Base-by-base conservation (phyloP, 2,329 filamentous ascomycete genomes). In the Diaporthe sp. region DNA sequence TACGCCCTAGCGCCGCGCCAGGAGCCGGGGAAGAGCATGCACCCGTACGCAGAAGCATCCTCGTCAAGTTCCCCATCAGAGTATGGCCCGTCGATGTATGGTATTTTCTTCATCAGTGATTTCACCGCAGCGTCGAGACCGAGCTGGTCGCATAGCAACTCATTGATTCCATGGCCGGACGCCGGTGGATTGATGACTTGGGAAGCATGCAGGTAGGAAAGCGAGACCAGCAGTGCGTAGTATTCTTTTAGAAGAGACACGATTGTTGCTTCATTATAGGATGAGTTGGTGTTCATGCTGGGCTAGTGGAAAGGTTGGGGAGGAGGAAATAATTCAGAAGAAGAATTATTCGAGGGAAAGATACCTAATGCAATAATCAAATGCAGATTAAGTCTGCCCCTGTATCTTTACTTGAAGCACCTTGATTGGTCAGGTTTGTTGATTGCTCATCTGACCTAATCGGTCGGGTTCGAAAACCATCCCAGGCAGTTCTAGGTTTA, bases 221-320 rank as follows among this genome's bases (percentile, higher is more conserved):
- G 35, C n/a, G 57, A 19, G n/a, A 61, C n/a, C 2, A 61, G 57
- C n/a, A 40, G 57, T n/a, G 35, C 25, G 13, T 61, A 61, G 57
- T 61, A 61, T 61, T 61, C 57, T n/a, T 61, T 61, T 19, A 61
- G n/a, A 15, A 61, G 57, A 42, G 57, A 61, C 17, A 61, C 33
- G 35, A 40, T 28, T 7, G n/a, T 61, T 61, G 57, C 38, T 30
- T 61, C 57, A 19, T 61, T 12, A 19, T 61, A 61, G 57, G 57
- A 8, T 15, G 57, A 28, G 40, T 7, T 61, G 35, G 57, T 61
- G 35, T 35, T 42, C 57, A 61, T 61, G n/a, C 19, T 61, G n/a
- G 13, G 5, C 0, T 19, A 10, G n/a, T 61, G 35, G 17, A 6
- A 38, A 25, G 13, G n/a, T n/a, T 61, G 35, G 12, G 22, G 35